Base-by-base conservation (phyloP, 257 asterid species). In the Paraleonurus japonicus region DNA sequence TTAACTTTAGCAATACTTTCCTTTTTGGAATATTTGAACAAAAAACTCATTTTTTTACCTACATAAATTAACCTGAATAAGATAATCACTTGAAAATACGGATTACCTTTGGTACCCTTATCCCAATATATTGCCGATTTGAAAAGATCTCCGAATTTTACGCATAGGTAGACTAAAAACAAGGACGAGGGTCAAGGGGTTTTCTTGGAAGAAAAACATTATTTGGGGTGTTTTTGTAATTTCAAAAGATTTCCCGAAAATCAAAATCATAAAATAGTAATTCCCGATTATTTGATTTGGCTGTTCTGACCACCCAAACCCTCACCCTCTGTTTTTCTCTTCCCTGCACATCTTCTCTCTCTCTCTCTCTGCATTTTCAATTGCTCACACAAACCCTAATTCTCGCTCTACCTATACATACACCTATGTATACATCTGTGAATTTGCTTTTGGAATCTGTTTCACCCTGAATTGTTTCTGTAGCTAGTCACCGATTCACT, bases 271-370 rank as follows among this genome's bases (percentile, higher is more conserved):
- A 28, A 53, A 57, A 73, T 32, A 16, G 37, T 37, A 69, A 59
- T 53, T 67, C 61, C 58, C 67, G 79, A 76, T 72, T 75, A 76
- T 67, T 65, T 76, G 85, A 83, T 82, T 83, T 85, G 84, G 86
- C 70, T 75, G 80, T 81, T 81, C 78, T 82, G 87, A 81, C 91
- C 89, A 85, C 86, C 92, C 95, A 87, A 83, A 84, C 95, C 87
- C 95, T 84, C 77, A 66, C 83, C 85, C 80, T 62, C 71, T 57
- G 80, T 64, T 74, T 78, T 74, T 13, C 61, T 62, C 71, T 78
- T 61, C 33, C 78, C 67, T 72, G 51, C 75, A 54, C 32, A 17
- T 20, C 73, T 67, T 61, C 78, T 62, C 78, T 67, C 79, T 65
- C 77, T 70, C 78, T 71, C 78, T 67, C 78, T 67, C 76, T 72